Evolutionary conservation across 2,329 filamentous ascomycete species (phyloP).

Genomic region (Neurospora sp.): DNA sequence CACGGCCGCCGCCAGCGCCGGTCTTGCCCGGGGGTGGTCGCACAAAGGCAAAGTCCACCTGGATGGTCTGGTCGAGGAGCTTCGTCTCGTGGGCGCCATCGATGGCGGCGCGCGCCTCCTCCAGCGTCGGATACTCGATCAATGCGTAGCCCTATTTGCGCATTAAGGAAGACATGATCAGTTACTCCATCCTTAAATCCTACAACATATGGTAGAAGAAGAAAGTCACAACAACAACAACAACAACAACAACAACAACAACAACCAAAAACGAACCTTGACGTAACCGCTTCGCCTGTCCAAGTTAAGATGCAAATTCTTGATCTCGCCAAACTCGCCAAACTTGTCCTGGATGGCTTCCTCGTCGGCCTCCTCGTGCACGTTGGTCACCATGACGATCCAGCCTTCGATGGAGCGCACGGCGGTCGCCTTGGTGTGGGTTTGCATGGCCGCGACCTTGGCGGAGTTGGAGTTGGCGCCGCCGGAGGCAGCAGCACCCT

Average conservation of each 20-base stretch:
- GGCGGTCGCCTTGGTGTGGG: conserved; percentile 63
- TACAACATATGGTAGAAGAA: neutral
- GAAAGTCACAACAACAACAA: neutral
- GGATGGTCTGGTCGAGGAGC: conserved; percentile 70
- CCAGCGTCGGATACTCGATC: conserved; percentile 73
- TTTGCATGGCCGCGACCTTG: conserved; percentile 58
- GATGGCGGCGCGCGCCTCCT: conserved; percentile 73
- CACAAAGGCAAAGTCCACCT: conserved; percentile 80
- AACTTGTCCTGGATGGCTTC: conserved; percentile 76
- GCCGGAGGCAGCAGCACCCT: neutral
- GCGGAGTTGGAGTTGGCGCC: conserved; percentile 25
- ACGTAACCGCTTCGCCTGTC: conserved; percentile 78
- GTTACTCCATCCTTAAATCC: neutral
- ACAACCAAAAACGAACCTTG: conserved; percentile 47
- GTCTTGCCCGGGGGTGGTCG: conserved; percentile 59
- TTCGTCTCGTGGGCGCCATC: conserved; percentile 69
- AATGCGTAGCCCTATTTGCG: conserved; percentile 63
- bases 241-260: neutral
- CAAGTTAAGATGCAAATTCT: conserved; percentile 76
- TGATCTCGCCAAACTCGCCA: conserved; percentile 76
- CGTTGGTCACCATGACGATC: conserved; percentile 80
- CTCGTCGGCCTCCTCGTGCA: conserved; percentile 80
- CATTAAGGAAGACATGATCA: neutral
- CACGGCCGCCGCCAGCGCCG: conserved; percentile 19
- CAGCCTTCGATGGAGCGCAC: conserved; percentile 83